Conservation (phyloP, 345 rosid species). For the Arabidopsis suecica region DNA sequence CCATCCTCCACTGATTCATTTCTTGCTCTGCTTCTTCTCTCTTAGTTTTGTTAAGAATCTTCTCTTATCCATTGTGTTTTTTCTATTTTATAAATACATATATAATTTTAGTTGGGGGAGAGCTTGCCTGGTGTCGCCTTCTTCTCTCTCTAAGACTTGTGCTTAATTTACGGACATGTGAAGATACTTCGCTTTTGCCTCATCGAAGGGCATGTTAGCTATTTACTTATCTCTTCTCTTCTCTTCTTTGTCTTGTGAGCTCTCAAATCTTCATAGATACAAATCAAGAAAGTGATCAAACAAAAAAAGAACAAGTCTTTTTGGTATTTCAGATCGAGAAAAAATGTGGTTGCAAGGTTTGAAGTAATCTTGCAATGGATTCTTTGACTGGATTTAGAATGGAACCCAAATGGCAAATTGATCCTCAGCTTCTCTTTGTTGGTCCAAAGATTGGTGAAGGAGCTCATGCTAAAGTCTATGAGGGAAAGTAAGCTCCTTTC, state of each 20-base stretch:
- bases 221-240: slow-evolving; percentile 48
- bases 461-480: slow-evolving; percentile 97
- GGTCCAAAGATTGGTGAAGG: slow-evolving; percentile 99
- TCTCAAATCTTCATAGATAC: slow-evolving; percentile 30
- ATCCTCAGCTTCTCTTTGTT: slow-evolving; percentile 88
- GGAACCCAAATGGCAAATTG: slow-evolving; percentile 86
- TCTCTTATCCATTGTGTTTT: slow-evolving; percentile 38
- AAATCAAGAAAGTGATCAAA: slow-evolving; percentile 25
- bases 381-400: slow-evolving; percentile 64
- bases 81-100: background rate
- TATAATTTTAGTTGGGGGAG: slow-evolving; percentile 38
- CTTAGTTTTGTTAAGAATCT: slow-evolving; percentile 27
- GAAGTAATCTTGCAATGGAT: slow-evolving; percentile 62
- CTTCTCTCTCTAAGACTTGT: slow-evolving; percentile 40
- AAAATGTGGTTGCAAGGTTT: slow-evolving; percentile 42
- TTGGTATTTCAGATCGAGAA: slow-evolving; percentile 34
- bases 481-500: slow-evolving; percentile 82
- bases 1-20: background rate
- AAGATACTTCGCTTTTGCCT: slow-evolving; percentile 53
- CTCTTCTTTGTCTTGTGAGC: slow-evolving; percentile 47
- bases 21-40: slow-evolving; percentile 15
- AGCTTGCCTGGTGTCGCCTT: slow-evolving; percentile 43
- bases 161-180: slow-evolving; percentile 49
- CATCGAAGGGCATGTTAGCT: slow-evolving; percentile 48
- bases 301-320: background rate